These are phyloP conservation scores for Hypoxylon cercidicola DNA, from an alignment of 495 filamentous ascomycete species.

Conservation along the genomic window DNA sequence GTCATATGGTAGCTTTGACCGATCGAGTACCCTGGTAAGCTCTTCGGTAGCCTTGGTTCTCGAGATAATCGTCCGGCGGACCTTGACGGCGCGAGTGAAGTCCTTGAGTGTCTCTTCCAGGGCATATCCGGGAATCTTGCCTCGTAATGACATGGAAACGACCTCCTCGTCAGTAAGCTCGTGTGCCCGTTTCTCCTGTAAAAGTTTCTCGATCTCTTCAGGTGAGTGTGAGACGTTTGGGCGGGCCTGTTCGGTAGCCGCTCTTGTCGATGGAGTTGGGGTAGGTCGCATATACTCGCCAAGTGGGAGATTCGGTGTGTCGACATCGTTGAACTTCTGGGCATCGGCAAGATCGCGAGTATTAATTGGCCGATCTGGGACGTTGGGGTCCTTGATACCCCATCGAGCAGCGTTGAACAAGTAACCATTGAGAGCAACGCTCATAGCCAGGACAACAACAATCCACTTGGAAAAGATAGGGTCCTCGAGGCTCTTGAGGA, in stretches of 20 bases:
- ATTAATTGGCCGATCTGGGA: conserved; percentile 64
- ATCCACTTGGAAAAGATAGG: conserved; percentile 98
- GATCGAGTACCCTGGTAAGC: conserved; percentile 77
- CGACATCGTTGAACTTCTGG: conserved; percentile 64
- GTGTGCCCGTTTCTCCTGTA: conserved; percentile 81
- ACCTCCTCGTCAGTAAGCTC: conserved; percentile 85
- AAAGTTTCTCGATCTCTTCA: conserved; percentile 76
- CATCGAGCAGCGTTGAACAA: conserved; percentile 97
- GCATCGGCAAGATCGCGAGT: conserved; percentile 60
- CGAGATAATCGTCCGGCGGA: conserved; percentile 85
- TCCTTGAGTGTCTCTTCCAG: conserved; percentile 84
- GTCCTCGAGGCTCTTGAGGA: conserved; percentile 94
- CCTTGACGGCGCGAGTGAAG: conserved; percentile 91
- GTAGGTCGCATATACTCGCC: no score
- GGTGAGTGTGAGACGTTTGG: no score
- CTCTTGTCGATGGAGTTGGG: conserved; percentile 44
- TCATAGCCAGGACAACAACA: conserved; percentile 87
- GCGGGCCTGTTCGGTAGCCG: no score
- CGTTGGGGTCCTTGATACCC: conserved; percentile 88
- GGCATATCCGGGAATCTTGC: conserved; percentile 92
- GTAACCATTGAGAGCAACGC: conserved; percentile 94
- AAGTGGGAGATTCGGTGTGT: conserved; percentile 55
- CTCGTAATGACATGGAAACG: conserved; percentile 79
- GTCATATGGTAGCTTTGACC: conserved; percentile 85
- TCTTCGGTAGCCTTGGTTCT: conserved; percentile 81